A percentile compares a stretch with the other conserved stretches of the same genome.
Evolutionary conservation across 2,329 filamentous ascomycete species (phyloP).

Genomic region (Talaromyces sp.): DNA sequence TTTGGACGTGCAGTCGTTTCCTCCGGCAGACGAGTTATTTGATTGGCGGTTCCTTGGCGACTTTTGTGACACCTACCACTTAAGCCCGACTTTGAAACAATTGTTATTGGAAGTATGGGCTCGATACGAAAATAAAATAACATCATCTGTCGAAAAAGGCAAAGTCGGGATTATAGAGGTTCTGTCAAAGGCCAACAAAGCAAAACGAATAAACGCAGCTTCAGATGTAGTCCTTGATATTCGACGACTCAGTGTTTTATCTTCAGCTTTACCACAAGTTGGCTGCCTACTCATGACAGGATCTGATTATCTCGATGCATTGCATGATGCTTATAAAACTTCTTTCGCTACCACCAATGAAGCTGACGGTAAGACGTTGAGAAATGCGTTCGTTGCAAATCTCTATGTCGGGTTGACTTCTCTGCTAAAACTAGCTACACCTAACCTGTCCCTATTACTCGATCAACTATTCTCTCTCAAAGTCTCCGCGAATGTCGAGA

Average conservation of each 20-base stretch:
- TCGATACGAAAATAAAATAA: conserved; percentile 31
- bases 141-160: conserved; percentile 35
- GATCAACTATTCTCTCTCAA: conserved; percentile 84
- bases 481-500: conserved; percentile 62
- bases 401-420: conserved; percentile 72
- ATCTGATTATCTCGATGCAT: conserved; percentile 79
- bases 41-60: conserved; percentile 67
- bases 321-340: conserved; percentile 46
- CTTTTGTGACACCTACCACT: conserved; percentile 64
- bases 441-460: conserved; percentile 70
- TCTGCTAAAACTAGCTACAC: conserved; percentile 62
- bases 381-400: conserved; percentile 67
- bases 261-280: conserved; percentile 40
- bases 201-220: conserved; percentile 16
- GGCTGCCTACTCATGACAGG: conserved; percentile 70
- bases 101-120: conserved; percentile 52
- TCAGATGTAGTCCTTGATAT: conserved; percentile 27
- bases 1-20: conserved; percentile 38
- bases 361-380: conserved; percentile 52
- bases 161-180: conserved; percentile 34
- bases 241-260: conserved; percentile 38
- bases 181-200: conserved; percentile 21
- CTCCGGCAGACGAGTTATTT: conserved; percentile 49
- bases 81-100: conserved; percentile 53
- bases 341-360: conserved; percentile 46